Evolutionary conservation across 495 filamentous ascomycete genomes (phyloP).

Genomic region (Penicillium steckii): DNA sequence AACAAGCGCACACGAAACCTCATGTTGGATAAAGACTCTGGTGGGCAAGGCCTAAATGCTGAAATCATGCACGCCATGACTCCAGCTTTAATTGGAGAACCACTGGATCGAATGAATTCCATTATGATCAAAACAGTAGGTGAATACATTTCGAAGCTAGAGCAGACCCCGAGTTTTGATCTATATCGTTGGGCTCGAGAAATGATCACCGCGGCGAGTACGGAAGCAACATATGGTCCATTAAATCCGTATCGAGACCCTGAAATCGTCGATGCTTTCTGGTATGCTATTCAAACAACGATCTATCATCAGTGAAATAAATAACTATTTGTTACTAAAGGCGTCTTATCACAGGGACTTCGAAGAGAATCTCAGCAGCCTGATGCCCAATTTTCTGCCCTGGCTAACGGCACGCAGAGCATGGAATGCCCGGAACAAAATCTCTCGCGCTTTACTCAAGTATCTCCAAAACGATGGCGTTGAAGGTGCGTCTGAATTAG

Average conservation of each 20-base stretch:
- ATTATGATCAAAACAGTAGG: conserved; percentile 20
- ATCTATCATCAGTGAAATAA: background rate
- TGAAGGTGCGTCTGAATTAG: conserved; percentile 30
- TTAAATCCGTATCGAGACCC: conserved; percentile 48
- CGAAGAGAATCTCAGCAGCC: conserved; percentile 35
- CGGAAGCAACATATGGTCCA: conserved; percentile 47
- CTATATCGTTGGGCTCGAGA: conserved; percentile 40
- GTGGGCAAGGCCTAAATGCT: conserved; percentile 18
- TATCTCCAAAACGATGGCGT: conserved; percentile 39
- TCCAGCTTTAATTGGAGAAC: conserved; percentile 23
- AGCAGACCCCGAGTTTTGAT: conserved; percentile 9
- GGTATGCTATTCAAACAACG: conserved; percentile 26
- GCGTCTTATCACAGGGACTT: conserved; percentile 40
- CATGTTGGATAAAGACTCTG: conserved; percentile 14
- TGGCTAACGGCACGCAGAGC: conserved; percentile 42
- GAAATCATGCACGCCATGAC: conserved; percentile 22
- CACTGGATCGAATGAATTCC: conserved; percentile 30
- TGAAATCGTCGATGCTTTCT: conserved; percentile 40
- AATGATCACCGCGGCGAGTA: conserved; percentile 48
- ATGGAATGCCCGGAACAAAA: conserved; percentile 32
- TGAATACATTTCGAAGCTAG: conserved; percentile 19
- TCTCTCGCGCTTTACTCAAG: conserved; percentile 36
- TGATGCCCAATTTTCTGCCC: conserved; percentile 34
- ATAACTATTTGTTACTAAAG: no score
- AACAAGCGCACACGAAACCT: conserved; percentile 11